Base-by-base conservation (phyloP, 2,329 filamentous ascomycete genomes). In the Cercospora sp. region DNA sequence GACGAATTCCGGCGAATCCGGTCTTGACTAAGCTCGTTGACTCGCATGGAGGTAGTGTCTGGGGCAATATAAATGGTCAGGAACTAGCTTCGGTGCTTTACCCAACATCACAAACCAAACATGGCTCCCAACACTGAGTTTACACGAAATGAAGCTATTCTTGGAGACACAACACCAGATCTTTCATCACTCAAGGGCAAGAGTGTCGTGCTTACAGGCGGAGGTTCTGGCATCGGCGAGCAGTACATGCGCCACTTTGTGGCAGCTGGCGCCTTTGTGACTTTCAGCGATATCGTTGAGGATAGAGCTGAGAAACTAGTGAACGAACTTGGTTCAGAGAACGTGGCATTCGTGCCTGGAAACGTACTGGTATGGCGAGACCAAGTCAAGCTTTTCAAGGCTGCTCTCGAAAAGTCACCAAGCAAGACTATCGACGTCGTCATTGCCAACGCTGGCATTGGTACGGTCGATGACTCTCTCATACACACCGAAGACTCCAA, bases 131-230 rank as follows among this genome's bases (percentile, higher is more conserved):
- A 57, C 34, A 68, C 57, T 21, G 61, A 66, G 9, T 69, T 69
- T 59, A 69, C 62, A 28, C 49, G 32, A 24, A 37, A 18, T n/a
- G 24, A 70, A 26, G 68, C 70, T 13, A 70, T 81, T 18, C 77
- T 81, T 68, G 77, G 79, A 63, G 78, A 77, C 0, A 63, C 77
- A 3, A 70, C 73, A 8, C 78, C 79, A 9, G 81, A 84, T 70
- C 67, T 71, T n/a, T 74, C 73, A 49, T 76, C 79, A 43, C 70
- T 83, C 8, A 75, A 72, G 3, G 82, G 80, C 30, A 85, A 84
- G 70, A 82, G 81, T 0, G 82, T 84, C 26, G 78, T 85, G 24
- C 79, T 85, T 16, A 85, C 83, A 1, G 82, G 83, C n/a, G 83
- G 83, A 10, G 82, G 78, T 28, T 79, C 77, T 70, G 79, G 79